These are phyloP conservation scores for Chionographis japonica DNA, from an alignment of 106 monocot genomes.

Conservation along the genomic window DNA sequence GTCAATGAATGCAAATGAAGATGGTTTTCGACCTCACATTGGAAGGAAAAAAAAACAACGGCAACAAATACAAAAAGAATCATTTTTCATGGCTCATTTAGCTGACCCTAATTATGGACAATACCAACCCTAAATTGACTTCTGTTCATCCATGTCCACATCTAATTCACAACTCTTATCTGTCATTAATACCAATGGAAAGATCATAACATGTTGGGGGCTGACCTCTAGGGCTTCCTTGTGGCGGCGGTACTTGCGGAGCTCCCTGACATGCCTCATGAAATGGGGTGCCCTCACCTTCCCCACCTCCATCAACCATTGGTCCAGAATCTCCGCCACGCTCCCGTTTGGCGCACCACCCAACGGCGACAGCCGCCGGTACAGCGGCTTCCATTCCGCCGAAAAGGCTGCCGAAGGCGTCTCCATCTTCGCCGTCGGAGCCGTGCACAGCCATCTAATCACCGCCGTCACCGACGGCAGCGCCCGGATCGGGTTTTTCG, in stretches of 20 bases:
- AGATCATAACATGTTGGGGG: not conserved
- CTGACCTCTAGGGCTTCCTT: constrained; percentile 53
- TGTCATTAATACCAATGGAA: not conserved
- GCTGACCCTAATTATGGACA: too few relatives aligned
- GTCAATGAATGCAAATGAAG: too few relatives aligned
- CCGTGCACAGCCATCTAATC: constrained; percentile 23
- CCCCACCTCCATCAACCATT: constrained; percentile 55
- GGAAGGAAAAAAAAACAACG: too few relatives aligned
- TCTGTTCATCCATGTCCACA: too few relatives aligned
- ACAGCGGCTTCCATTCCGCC: constrained; percentile 20
- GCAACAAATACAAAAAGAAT: too few relatives aligned
- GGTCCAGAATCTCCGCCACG: constrained; percentile 51
- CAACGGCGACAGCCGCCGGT: constrained; percentile 47
- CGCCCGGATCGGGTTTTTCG: not conserved
- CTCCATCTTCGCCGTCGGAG: not conserved
- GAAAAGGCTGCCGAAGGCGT: not conserved
- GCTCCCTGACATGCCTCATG: constrained; percentile 42
- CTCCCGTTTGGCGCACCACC: constrained; percentile 49
- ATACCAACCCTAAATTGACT: too few relatives aligned
- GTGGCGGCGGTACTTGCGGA: constrained; percentile 52
- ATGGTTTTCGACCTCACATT: too few relatives aligned
- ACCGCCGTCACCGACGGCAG: constrained; percentile 2
- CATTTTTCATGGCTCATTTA: too few relatives aligned
- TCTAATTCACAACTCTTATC: too few relatives aligned
- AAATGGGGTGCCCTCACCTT: constrained; percentile 19